Evolutionary conservation across 257 asterid genomes (phyloP), one percentile per base, ranked within the genome.

Genomic region (Solanum neorickii): DNA sequence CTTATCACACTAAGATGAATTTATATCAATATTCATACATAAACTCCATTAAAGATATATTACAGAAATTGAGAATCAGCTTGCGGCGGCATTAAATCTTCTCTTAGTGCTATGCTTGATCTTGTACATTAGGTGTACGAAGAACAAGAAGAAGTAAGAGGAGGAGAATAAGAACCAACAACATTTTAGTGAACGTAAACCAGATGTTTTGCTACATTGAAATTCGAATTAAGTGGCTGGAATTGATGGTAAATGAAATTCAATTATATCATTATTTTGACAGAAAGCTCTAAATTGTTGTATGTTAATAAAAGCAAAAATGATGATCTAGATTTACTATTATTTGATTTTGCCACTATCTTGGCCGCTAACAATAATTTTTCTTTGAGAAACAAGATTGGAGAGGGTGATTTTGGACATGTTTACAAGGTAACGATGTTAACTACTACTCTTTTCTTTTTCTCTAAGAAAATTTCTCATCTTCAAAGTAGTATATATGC

Each of bases 401-500:
- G 66, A 62, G 80, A 85, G 82, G 87, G 87, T 65, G 87, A 68
- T 13, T 68, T 62, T 27, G 82, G 87, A 37, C 87, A 82, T 68
- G 87, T 68, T 85, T 85, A 85, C 82, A 85, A 85, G 87, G 87
- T 85, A 68, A 80, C 7, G 2, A 15, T 9, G 68, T 49, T 16
- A 49, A 20, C 29, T 1, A 25, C 69, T 5, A 3, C 3, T 2
- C 46, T 29, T 49, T 47, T 47, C 11, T 49, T 80, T 77, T 47
- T 31, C 44, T 80, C 25, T 20, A 47, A 80, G 29, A 25, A 3
- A 42, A 42, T 6, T 23, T 37, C 60, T 4, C 15, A 47, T 8
- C 27, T 29, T 29, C 25, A 47, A 49, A 3, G 46, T 46, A 46
- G 15, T 78, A 46, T 78, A 60, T 27, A 46, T 46, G 84, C 59